Conservation (phyloP, 2,329 filamentous ascomycete genomes). For the Teratosphaeria epicoccoides region DNA sequence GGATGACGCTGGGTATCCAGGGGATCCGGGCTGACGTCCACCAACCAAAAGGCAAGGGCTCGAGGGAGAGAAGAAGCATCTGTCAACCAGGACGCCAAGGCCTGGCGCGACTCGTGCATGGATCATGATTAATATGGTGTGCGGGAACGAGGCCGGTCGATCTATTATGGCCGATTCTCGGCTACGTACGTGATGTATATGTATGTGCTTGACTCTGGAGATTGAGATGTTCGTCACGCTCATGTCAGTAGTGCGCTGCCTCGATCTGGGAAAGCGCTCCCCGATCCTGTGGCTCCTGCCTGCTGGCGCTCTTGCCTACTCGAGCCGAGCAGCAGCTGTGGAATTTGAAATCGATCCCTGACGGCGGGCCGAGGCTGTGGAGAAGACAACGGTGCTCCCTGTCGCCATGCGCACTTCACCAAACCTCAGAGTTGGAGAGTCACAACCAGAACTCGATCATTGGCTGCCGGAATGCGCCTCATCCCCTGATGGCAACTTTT, state of each 20-base stretch:
- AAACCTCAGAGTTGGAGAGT: too few species aligned
- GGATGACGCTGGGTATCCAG: not conserved
- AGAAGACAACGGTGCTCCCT: not conserved
- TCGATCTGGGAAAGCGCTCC: not conserved
- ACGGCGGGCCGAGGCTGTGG: not conserved
- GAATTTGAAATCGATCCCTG: conserved; percentile 1
- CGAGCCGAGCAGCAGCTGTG: not conserved
- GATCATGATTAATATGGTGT: too few species aligned
- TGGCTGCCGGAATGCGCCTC: not conserved
- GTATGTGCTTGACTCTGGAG: not conserved
- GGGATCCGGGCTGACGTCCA: not conserved
- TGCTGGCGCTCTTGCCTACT: not conserved
- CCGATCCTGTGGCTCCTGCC: not conserved
- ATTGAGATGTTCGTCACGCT: not conserved
- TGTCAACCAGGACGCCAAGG: not conserved
- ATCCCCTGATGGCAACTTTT: not conserved
- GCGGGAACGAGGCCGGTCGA: too few species aligned
- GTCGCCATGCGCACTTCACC: not conserved
- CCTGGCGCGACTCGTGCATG: not conserved
- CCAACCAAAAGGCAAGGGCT: not conserved
- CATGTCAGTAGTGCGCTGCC: not conserved
- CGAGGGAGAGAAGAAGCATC: not conserved
- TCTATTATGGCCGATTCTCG: too few species aligned
- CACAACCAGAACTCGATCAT: not conserved
- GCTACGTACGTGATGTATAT: too few species aligned